phyloP scores from a whole-genome alignment of 257 asterid genomes.

The Solanum clarkiae region DNA sequence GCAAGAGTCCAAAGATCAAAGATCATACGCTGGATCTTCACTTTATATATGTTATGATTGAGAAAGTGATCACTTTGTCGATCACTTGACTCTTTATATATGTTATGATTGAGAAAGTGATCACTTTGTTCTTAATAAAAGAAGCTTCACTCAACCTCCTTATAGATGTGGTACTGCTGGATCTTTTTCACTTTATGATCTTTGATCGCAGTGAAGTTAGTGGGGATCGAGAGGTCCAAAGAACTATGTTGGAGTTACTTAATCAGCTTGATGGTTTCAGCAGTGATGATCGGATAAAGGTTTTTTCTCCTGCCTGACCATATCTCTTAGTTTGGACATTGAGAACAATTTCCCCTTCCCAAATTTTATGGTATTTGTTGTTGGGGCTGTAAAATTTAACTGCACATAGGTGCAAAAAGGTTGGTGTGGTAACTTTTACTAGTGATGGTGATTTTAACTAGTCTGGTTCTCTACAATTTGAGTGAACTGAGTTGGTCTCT shows the following conservation, averaged over 20 bases:
- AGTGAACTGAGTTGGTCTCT: not conserved
- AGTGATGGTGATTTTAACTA: not conserved
- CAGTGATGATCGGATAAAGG: constrained; percentile 87
- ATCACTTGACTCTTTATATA: not conserved
- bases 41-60: too few species aligned
- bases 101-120: not conserved
- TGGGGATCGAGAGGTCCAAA: constrained; percentile 85
- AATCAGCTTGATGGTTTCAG: constrained; percentile 95
- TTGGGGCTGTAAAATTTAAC: not conserved
- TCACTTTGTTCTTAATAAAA: not conserved
- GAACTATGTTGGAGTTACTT: constrained; percentile 87
- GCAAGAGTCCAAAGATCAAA: too few species aligned
- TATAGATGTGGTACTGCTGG: not conserved
- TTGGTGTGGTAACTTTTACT: not conserved
- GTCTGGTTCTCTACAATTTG: not conserved
- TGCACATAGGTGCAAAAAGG: not conserved
- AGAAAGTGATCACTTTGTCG: not conserved
- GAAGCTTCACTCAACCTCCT: not conserved
- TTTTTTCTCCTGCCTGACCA: not conserved
- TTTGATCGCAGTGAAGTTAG: constrained; percentile 65
- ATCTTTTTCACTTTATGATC: not conserved
- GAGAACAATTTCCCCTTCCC: not conserved
- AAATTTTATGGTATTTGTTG: not conserved
- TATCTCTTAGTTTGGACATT: not conserved
- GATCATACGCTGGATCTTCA: too few species aligned